Conservation (phyloP, 495 filamentous ascomycete species). For the Aspergillus taichungensis region DNA sequence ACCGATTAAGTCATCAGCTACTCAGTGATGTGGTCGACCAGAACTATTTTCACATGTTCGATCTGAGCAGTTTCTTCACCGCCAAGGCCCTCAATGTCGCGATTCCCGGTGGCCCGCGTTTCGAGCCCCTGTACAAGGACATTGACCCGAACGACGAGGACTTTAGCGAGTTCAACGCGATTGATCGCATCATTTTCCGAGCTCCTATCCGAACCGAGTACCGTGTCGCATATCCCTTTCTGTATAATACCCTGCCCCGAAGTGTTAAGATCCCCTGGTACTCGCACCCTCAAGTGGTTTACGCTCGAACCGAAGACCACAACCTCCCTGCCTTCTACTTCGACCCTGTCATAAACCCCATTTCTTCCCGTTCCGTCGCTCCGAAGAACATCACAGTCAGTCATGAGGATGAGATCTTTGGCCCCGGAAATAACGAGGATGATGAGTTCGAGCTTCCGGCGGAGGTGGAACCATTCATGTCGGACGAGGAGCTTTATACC, state of each 20-base stretch:
- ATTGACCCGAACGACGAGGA: conserved; percentile 99
- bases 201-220: conserved; percentile 94
- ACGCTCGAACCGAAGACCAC: conserved; percentile 79
- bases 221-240: conserved; percentile 83
- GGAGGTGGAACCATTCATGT: conserved; percentile 78
- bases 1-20: conserved; percentile 84
- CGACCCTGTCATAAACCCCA: conserved; percentile 94
- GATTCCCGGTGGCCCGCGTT: conserved; percentile 91
- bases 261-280: conserved; percentile 93
- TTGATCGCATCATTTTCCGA: conserved; percentile 98
- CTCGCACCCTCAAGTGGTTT: conserved; percentile 87
- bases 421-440: conserved; percentile 74
- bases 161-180: conserved; percentile 99
- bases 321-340: conserved; percentile 95
- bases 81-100: conserved; percentile 97
- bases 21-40: conserved; percentile 88
- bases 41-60: conserved; percentile 99
- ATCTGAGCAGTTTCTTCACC: conserved; percentile 88
- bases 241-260: conserved; percentile 93
- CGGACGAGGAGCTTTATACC: conserved; percentile 82
- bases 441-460: conserved; percentile 79
- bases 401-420: conserved; percentile 95
- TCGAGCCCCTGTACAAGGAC: conserved; percentile 98
- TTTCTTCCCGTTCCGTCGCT: conserved; percentile 88
- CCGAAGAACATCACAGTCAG: conserved; percentile 90